Evolutionary conservation across 2,329 filamentous ascomycete genomes (phyloP), one percentile per base, ranked within the genome.

Genomic region (Ophiognomonia clavigignenti-juglandacearum): DNA sequence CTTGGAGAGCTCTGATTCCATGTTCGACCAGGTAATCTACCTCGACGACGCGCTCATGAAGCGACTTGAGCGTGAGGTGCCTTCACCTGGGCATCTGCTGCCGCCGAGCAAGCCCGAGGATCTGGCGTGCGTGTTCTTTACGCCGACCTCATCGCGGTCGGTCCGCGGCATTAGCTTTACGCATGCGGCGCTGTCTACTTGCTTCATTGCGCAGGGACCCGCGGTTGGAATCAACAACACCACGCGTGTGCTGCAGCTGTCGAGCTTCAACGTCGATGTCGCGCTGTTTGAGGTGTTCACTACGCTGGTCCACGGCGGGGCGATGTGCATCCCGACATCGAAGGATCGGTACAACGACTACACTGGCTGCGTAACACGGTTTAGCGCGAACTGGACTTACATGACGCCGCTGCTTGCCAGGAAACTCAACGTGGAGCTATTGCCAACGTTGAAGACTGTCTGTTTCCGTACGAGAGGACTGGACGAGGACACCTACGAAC

Each of bases 91-190:
- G 26, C 51, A 55, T 24, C 48, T 57, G 6, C 31, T 61, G 13
- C 37, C 43, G 22, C 57, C 56, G 2, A 58, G 59, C 8, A 58
- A 64, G 0, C 66, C 72, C 0, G 65, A 73, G 19, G 72, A 76
- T 20, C 69, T 72, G 2, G 81, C 82, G 0, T 85, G 82, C 56
- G 70, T 82, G 3, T 73, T 86, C 4, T 80, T 85, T 51, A 77
- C 75, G 0, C 76, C 75, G 3, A 76, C 77, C 0, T 77, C 76
- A 0, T 76, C 77, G 2, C 74, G 73, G 40, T 73, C 71, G 42
- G 77, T 78, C 0, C 80, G 80, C 48, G 82, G 80, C 2, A 76
- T 82, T 11, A 77, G 83, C 16, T 78, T 85, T 50, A 77, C 77
- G 7, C 83, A 87, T 55, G 66, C 66, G 0, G 73, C 78, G 1